Percentiles rank a stretch among this genome's conserved stretches.
Conservation (phyloP, 176 grass and related monocot genomes). For the Pontederia paniculata region DNA sequence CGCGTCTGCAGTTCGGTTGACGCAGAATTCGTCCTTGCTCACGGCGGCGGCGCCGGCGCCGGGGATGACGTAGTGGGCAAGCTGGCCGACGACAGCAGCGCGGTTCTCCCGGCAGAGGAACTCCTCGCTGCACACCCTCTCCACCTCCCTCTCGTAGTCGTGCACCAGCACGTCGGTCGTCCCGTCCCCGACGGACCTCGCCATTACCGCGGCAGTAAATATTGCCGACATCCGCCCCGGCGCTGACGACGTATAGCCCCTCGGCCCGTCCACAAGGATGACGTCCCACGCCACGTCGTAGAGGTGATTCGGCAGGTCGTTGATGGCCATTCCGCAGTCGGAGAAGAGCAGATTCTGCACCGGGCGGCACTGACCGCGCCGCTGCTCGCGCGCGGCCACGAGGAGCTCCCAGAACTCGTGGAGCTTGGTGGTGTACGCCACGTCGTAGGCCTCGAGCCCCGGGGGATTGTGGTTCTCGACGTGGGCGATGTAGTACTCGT, state of each 20-base stretch:
- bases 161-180: slow-evolving; percentile 74
- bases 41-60: neutral
- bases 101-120: slow-evolving; percentile 20
- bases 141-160: slow-evolving; percentile 28
- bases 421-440: slow-evolving; percentile 72
- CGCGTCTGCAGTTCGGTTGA: neutral
- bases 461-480: slow-evolving; percentile 62
- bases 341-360: slow-evolving; percentile 96
- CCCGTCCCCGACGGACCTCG: slow-evolving; percentile 30
- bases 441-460: slow-evolving; percentile 85
- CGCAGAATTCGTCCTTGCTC: slow-evolving; percentile 1
- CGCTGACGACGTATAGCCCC: slow-evolving; percentile 53
- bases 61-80: slow-evolving; percentile 9
- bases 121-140: slow-evolving; percentile 14
- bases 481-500: slow-evolving; percentile 97
- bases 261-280: slow-evolving; percentile 87
- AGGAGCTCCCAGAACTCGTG: slow-evolving; percentile 69
- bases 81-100: neutral
- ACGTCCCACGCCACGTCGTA: slow-evolving; percentile 86
- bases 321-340: slow-evolving; percentile 85
- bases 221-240: slow-evolving; percentile 89
- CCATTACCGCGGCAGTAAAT: slow-evolving; percentile 74
- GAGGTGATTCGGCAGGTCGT: slow-evolving; percentile 87
- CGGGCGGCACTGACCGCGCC: slow-evolving; percentile 58
- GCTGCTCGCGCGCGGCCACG: slow-evolving; percentile 28